phyloP scores from a whole-genome alignment of 75 land plant genomes.

The Selaginella tamariscina region DNA sequence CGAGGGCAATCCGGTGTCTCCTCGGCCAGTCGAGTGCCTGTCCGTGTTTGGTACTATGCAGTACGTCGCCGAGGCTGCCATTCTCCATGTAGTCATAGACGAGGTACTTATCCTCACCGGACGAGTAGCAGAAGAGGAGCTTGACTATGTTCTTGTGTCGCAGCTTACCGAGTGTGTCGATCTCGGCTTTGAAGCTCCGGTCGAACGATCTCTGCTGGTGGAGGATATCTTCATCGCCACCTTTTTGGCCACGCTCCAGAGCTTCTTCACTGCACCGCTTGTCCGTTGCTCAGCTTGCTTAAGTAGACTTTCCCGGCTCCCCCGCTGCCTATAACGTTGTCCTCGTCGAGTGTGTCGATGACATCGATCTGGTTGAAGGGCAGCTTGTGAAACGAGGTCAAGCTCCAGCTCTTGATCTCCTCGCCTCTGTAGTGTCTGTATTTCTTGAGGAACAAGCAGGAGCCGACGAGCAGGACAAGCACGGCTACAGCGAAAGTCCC shows the following conservation, averaged over 20 bases:
- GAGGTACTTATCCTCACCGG: conserved; percentile 46
- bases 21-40: not conserved
- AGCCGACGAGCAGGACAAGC: not conserved
- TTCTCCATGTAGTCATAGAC: conserved; percentile 87
- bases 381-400: conserved; percentile 69
- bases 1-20: not conserved
- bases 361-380: conserved; percentile 55
- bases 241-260: conserved; percentile 35
- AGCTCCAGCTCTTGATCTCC: conserved; percentile 28
- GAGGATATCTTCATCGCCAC: not conserved
- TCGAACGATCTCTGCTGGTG: conserved; percentile 26
- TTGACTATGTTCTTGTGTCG: conserved; percentile 84
- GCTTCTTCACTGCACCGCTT: conserved; percentile 74
- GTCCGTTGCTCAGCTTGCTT: conserved; percentile 50
- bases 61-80: conserved; percentile 79
- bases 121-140: conserved; percentile 57
- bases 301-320: conserved; percentile 80
- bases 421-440: not conserved
- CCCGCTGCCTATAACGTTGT: conserved; percentile 71
- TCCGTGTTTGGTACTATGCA: conserved; percentile 37
- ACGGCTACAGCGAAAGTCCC: not conserved
- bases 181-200: conserved; percentile 66
- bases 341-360: conserved; percentile 52
- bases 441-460: not conserved
- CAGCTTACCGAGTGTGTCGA: conserved; percentile 63